A percentile compares a stretch with the other conserved stretches of the same genome.
These are phyloP conservation scores for Aspergillus versicolor DNA, from an alignment of 2,329 filamentous ascomycete species.

Conservation along the genomic window DNA sequence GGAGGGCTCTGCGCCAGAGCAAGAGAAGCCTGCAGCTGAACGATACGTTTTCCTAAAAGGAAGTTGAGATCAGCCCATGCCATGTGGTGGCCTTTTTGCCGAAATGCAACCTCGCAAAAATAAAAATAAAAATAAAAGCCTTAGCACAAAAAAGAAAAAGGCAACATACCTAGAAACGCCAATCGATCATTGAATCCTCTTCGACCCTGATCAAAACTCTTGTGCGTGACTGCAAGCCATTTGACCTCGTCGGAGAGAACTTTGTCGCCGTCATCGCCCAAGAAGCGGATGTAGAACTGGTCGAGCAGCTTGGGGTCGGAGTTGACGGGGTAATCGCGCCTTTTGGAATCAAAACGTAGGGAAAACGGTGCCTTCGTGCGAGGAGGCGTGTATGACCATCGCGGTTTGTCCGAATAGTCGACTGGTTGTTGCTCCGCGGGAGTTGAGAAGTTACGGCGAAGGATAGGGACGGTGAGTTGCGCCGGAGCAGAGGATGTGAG, in stretches of 20 bases:
- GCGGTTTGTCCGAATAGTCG: constrained; percentile 47
- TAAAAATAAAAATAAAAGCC: no score
- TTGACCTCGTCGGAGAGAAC: constrained; percentile 87
- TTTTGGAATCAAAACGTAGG: constrained; percentile 35
- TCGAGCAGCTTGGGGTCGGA: constrained; percentile 72
- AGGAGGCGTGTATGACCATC: constrained; percentile 70
- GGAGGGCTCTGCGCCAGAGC: constrained; percentile 55
- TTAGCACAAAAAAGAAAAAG: neutral
- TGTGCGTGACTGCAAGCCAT: constrained; percentile 96
- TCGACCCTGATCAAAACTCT: constrained; percentile 94
- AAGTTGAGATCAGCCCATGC: neutral
- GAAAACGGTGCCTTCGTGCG: constrained; percentile 67
- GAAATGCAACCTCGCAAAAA: neutral
- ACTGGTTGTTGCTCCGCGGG: constrained; percentile 29
- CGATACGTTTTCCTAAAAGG: constrained; percentile 59
- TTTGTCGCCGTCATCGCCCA: constrained; percentile 70
- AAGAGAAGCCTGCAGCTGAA: constrained; percentile 65
- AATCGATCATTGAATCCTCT: constrained; percentile 93
- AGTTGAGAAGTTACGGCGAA: constrained; percentile 29
- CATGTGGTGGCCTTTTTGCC: neutral
- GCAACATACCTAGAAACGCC: constrained; percentile 73
- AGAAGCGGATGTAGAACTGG: constrained; percentile 70
- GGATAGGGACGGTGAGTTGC: constrained; percentile 16
- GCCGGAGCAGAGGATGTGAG: constrained; percentile 20
- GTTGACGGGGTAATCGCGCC: constrained; percentile 64